Evolutionary conservation across 2,329 filamentous ascomycete genomes (phyloP), one percentile per base, ranked within the genome.

Genomic region (Verruconis gallopava): DNA sequence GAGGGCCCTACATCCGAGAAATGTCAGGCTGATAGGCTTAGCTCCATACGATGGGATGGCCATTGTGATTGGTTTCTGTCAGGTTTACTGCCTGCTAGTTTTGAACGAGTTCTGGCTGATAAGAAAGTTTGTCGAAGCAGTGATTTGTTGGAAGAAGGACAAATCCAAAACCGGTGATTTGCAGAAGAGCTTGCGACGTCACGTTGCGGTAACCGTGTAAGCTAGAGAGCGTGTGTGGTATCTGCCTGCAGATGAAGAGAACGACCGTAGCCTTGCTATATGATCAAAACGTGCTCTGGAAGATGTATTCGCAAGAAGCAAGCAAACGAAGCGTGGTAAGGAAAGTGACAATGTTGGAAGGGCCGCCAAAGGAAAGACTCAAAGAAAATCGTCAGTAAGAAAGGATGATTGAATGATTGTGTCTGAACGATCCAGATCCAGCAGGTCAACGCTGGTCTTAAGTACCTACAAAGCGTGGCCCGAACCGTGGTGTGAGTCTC

Each of bases 1-100:
- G 50, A 88, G 69, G 44, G 72, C 69, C 37, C 88, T 79, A 50
- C 81, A 73, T 50, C 77, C 66, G 45, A 83, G 77, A 65, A 93
- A 93, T 51, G 81, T 81, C 52, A 80, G 76, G 59, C 82, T 85
- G 50, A 91, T 66, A 39, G 66, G 66, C 45, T 63, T 61, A 57
- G 81, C 80, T 52, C 83, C 80, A 59, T 77, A 79, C 65, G 61
- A 70, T 61, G 59, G 75, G 65, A 69, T 56, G 57, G 65, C 61
- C 69, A 72, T 72, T 5, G 51, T 68, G 54, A 41, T 43, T 18
- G 33, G 33, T 22, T 38, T 3, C n/a, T n/a, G n/a, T n/a, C n/a
- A n/a, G n/a, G n/a, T n/a, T n/a, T n/a, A n/a, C n/a, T n/a, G n/a
- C n/a, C n/a, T n/a, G 42, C 30, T 36, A 38, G 38, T 18, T 22